Percentiles rank a stretch among this genome's conserved stretches.
These are phyloP conservation scores for Penicillium bovifimosum DNA, from an alignment of 495 filamentous ascomycete species.

Conservation along the genomic window DNA sequence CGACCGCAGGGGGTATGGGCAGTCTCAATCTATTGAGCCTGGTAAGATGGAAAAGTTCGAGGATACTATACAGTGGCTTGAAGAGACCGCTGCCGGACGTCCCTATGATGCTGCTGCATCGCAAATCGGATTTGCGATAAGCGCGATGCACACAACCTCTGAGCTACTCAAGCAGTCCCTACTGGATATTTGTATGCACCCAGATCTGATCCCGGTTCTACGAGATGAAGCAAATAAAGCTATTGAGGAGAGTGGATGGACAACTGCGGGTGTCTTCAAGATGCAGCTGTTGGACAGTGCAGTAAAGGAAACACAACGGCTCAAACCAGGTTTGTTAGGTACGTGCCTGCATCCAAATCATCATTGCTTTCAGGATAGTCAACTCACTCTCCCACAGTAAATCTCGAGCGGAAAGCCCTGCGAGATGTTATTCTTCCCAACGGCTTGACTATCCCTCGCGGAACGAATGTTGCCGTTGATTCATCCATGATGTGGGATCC, in stretches of 20 bases:
- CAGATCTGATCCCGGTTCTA: constrained; percentile 21
- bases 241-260: constrained; percentile 20
- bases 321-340: constrained; percentile 7
- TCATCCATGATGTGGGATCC: background rate
- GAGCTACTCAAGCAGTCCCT: constrained; percentile 25
- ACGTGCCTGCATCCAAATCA: too few relatives aligned
- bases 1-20: background rate
- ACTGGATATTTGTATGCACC: constrained; percentile 32
- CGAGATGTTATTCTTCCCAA: background rate
- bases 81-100: constrained; percentile 13
- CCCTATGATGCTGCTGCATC: constrained; percentile 11
- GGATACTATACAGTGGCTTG: constrained; percentile 25
- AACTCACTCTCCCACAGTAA: background rate
- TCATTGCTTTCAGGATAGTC: background rate
- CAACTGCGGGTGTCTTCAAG: constrained; percentile 30
- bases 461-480: background rate
- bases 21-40: too few relatives aligned
- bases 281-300: constrained; percentile 31
- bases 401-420: background rate
- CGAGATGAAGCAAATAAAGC: constrained; percentile 14
- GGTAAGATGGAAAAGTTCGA: background rate
- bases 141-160: constrained; percentile 29
- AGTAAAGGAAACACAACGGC: constrained; percentile 15
- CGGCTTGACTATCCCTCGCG: background rate
- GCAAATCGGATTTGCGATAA: constrained; percentile 22